Percentiles rank a stretch among this genome's conserved stretches.
Conservation (phyloP, 164 flowering plant species). For the Liquidambar formosana region DNA sequence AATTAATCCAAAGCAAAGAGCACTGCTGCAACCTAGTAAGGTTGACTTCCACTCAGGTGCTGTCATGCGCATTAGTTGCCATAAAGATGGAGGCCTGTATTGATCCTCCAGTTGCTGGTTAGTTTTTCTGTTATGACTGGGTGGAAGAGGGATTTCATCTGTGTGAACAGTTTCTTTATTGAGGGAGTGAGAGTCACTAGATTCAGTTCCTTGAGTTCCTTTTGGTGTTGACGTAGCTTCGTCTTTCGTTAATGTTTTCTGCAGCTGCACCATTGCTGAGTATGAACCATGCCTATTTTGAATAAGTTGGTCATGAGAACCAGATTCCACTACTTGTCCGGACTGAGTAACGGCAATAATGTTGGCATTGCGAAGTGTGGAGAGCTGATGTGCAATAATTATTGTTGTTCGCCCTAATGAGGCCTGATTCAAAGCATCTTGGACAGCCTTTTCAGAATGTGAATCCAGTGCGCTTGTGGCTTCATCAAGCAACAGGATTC, state of each 20-base stretch:
- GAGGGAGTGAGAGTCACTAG: neutral
- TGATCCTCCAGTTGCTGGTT: conserved; percentile 5
- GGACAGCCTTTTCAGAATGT: conserved; percentile 22
- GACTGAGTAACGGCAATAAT: conserved; percentile 24
- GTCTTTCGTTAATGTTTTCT: conserved; percentile 2
- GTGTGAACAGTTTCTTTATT: neutral
- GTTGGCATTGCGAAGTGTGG: conserved; percentile 21
- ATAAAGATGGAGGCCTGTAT: conserved; percentile 11
- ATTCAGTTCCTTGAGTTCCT: too few species aligned
- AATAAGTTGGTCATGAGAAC: conserved; percentile 25
- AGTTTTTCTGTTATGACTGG: neutral
- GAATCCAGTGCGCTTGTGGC: conserved; percentile 32
- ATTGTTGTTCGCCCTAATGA: conserved; percentile 27
- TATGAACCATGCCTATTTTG: conserved; percentile 16
- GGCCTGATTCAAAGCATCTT: conserved; percentile 23
- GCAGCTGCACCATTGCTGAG: conserved; percentile 23
- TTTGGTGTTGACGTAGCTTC: neutral
- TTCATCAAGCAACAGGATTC: conserved; percentile 26
- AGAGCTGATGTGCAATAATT: conserved; percentile 26
- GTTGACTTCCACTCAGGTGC: conserved; percentile 27
- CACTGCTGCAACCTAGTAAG: conserved; percentile 20
- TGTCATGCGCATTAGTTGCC: conserved; percentile 24
- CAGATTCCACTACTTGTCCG: conserved; percentile 23
- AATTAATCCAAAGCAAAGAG: conserved; percentile 22
- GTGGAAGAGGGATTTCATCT: neutral